Evolutionary conservation across 768 basidiomycete genomes (phyloP), one percentile per base, ranked within the genome.

Genomic region (Mycena filopes): DNA sequence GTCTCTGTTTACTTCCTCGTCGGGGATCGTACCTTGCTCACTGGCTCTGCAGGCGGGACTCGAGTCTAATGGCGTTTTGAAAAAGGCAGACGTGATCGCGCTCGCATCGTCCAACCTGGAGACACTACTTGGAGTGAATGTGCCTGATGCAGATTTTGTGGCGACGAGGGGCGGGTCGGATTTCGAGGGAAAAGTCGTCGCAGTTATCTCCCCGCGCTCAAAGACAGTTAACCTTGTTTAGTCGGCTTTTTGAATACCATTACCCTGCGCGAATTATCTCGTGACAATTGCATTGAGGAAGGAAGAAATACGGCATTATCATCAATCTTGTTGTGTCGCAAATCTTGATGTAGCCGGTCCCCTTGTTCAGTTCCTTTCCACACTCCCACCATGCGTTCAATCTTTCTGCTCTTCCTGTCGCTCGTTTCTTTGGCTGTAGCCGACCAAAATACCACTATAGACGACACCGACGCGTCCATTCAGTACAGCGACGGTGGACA

Each of bases 81-180:
- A 75, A 46, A 74, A 70, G 47, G 69, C 74, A 18, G 73, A 77
- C 8, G 78, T 77, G 0, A 67, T 83, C 26, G 79, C 73, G 16
- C 74, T 85, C 8, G 79, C 72, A 29, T 80, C 79, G 1, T 74
- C 73, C 25, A 85, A 82, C 60, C 72, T 85, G 21, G 82, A 85
- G 71, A 78, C 73, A 47, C 71, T 84, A 18, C 73, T 85, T 3
- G 82, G 82, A 1, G 72, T 84, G 4, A 38, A 59, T 5, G 47
- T 38, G 6, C 73, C 67, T 56, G 73, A 78, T n/a, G 74, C 75
- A 29, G 78, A 80, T 55, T 78, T 80, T 36, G 73, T 83, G 5
- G 82, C 81, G 1, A 81, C 78, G 15, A 71, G 25, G 40, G 78
- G 81, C 0, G 79, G 81, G 4, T 77, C 78, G 20, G 77, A 76